phyloP scores from a whole-genome alignment of 2,329 filamentous ascomycete genomes.

The Sclerotiophoma versabilis region DNA sequence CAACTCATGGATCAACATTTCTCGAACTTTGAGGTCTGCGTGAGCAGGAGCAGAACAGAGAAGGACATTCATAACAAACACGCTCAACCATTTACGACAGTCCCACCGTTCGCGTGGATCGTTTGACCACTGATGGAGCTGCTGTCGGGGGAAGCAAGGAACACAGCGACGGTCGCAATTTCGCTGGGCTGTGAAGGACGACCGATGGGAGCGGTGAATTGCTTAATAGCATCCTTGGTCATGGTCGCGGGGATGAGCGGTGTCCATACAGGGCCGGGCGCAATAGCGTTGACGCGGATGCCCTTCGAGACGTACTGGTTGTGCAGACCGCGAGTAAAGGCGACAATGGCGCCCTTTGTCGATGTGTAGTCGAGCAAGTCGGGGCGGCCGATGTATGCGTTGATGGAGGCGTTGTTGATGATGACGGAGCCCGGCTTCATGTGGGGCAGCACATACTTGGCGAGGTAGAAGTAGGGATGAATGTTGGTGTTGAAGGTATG shows the following conservation, averaged over 20 bases:
- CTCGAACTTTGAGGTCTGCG: no score
- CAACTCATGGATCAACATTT: no score
- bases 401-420: constrained; percentile 87
- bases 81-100: constrained; percentile 42
- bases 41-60: background rate
- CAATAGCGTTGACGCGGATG: constrained; percentile 78
- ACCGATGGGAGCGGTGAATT: constrained; percentile 78
- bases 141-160: constrained; percentile 77
- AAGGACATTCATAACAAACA: background rate
- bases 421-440: constrained; percentile 78
- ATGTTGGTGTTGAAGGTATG: constrained; percentile 85
- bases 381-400: constrained; percentile 80
- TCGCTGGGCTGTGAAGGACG: constrained; percentile 81
- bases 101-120: constrained; percentile 64
- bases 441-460: constrained; percentile 78
- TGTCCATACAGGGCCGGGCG: constrained; percentile 68
- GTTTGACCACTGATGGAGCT: constrained; percentile 76
- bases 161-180: constrained; percentile 82
- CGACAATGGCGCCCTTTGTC: constrained; percentile 78
- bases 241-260: constrained; percentile 54
- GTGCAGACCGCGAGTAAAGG: constrained; percentile 78
- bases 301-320: constrained; percentile 77
- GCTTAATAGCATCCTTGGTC: constrained; percentile 67
- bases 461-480: constrained; percentile 79
- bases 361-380: constrained; percentile 84